Conservation (phyloP, 176 grass and related monocot species). For the Leersia perrieri region DNA sequence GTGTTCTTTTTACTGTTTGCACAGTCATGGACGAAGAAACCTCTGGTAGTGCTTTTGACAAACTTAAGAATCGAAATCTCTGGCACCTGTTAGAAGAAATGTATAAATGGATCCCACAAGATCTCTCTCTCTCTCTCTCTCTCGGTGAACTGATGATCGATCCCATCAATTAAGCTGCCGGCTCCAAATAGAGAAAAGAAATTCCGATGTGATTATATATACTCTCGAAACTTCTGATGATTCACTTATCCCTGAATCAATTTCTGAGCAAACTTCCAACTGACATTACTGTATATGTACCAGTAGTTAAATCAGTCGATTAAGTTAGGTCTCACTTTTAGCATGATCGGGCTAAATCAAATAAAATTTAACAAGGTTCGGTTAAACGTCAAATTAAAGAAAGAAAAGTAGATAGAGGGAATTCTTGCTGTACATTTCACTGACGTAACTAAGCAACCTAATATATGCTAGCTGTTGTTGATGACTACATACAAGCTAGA, state of each 20-base stretch:
- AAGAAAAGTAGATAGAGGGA: neutral
- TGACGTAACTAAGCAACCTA: neutral
- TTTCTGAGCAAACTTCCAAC: neutral
- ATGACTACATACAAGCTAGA: neutral
- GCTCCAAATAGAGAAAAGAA: neutral
- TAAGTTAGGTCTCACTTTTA: neutral
- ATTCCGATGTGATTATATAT: neutral
- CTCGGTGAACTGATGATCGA: neutral
- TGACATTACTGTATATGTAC: neutral
- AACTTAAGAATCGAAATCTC: neutral
- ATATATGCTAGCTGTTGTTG: neutral
- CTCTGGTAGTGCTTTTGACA: neutral
- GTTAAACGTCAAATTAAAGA: neutral
- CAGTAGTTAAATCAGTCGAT: neutral
- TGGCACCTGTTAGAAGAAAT: neutral
- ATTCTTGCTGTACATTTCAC: neutral
- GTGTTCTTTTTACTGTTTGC: neutral
- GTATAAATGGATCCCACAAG: neutral
- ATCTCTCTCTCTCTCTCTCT: neutral
- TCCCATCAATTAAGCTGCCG: neutral
- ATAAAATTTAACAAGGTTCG: neutral
- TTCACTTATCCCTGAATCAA: neutral
- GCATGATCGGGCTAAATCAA: neutral
- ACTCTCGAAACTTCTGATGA: neutral
- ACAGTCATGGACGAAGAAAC: slow-evolving; percentile 19